Evolutionary conservation across 2,329 filamentous ascomycete species (phyloP), one percentile per base, ranked within the genome.

Genomic region (Setomelanomma holmii): DNA sequence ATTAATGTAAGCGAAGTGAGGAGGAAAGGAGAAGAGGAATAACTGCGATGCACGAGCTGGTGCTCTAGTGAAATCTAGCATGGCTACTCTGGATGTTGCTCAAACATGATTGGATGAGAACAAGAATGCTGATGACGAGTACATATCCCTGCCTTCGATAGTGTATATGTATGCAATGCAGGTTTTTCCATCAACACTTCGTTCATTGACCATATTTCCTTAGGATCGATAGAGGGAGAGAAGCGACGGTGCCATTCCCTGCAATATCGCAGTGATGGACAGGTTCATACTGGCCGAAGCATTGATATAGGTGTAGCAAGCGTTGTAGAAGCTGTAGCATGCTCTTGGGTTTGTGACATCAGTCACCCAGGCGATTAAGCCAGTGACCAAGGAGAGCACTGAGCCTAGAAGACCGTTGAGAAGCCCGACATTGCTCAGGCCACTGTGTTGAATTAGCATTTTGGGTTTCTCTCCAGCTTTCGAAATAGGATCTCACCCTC

Each of bases 291-390:
- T 30, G 10, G 10, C 27, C 27, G 27, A 30, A 6, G 14, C 10
- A 14, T 30, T 30, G 96, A 71, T 96, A 96, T 1, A 3, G 10
- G 27, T 10, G 5, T 3, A 3, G 27, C 27, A 30, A 36, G 34
- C 11, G 11, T 36, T 36, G 14, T n/a, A 36, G 34, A 36, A 36
- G 34, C 34, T 16, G 14, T 16, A 17, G 34, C 14, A 16, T 16
- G 34, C 7, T 17, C 16, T 36, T 10, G 16, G 7, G 34, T 36
- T 17, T n/a, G 34, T 36, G n/a, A 36, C 6, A 17, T 36, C 34
- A 10, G 34, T 36, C 14, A 36, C 12, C 34, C 34, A 36, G 34
- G 7, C n/a, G 7, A 36, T 7, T 3, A 36, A n/a, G 7, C 16
- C 34, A 36, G 12, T 17, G 14, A 36, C 34, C 11, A 36, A n/a